Evolutionary conservation across 2,329 filamentous ascomycete species (phyloP), one percentile per base, ranked within the genome.

Genomic region (Fusarium cyanostomum): DNA sequence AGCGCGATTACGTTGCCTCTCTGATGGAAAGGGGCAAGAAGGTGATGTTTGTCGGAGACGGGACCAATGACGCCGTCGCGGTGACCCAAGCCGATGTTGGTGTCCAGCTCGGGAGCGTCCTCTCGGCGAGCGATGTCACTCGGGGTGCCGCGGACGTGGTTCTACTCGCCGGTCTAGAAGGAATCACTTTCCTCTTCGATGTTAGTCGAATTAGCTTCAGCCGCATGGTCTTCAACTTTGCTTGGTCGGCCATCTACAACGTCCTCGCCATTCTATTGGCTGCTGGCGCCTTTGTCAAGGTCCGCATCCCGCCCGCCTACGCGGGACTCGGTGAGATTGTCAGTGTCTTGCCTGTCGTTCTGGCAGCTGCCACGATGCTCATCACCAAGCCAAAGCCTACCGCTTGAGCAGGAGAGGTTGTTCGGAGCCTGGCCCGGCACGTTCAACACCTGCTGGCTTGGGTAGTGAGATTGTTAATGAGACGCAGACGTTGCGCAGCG

Each of bases 271-370:
- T 90, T 11, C 71, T 87, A 37, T 74, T 90, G 13, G 88, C 84
- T 5, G 80, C 81, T 1, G 88, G 87, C 0, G 86, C 82, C 0
- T 83, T 87, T 68, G 82, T 84, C 8, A 77, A 79, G 57, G 76
- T 81, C 2, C 78, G 85, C 43, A 80, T 82, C 51, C 80, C 83
- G n/a, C 76, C 75, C 2, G 75, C 73, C 12, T 79, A 75, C 76
- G 86, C 88, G 0, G 88, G 86, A 1, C 62, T 90, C 41, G 87
- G 88, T 0, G 88, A 91, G 76, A 73, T 90, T 43, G 84, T 88
- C 11, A 90, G 87, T 70, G 83, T 91, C 0, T 43, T 87, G 60
- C 88, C 88, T 0, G 87, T 90, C 10, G 81, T 90, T 26, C 34
- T 72, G 3, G 67, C 69, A 7, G 71, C 70, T 30, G 53, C 67